Base-by-base conservation (phyloP, 768 basidiomycete species). In the Russula abietina region DNA sequence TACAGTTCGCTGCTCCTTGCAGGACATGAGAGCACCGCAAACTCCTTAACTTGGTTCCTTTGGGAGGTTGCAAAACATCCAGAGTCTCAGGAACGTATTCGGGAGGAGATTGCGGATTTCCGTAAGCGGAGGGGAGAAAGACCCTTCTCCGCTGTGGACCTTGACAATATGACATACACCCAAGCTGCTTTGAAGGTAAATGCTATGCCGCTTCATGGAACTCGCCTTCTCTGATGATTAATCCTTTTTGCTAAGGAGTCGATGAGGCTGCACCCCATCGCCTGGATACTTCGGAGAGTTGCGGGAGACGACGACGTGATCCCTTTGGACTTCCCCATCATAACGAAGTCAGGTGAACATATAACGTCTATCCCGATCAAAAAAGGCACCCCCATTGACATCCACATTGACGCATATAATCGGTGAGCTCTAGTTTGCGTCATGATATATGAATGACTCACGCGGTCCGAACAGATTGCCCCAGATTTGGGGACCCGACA, bases 21-120 rank as follows among this genome's bases (percentile, higher is more conserved):
- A 22, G 66, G 66, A 2, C 66, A 67, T n/a, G 66, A 67, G 19
- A 65, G 64, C 16, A 67, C 64, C n/a, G 26, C 66, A 19, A 57
- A 24, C 30, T 58, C 51, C 19, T 19, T 67, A 5, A 49, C 51
- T 30, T 67, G 66, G 66, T 61, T 65, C 52, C 55, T 67, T 12
- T 67, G 59, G 58, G 66, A 67, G 30, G 3, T 65, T 3, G 64
- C 66, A n/a, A 67, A 65, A 49, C 50, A 67, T 33, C 55, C 59
- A 4, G 59, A 65, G 24, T 66, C 45, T 28, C 66, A 67, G 51
- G 36, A 48, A 17, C 65, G 59, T 26, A 58, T 67, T 43, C 66
- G 66, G 16, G 59, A 36, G 12, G 66, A 67, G 59, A 57, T 67
- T 32, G 43, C 50, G 7, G 52, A 51, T 32, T 39, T 60, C 22